Percentiles rank a stretch among this genome's conserved stretches.
phyloP scores from a whole-genome alignment of 2,329 filamentous ascomycete species.

The Colletotrichum karsti region DNA sequence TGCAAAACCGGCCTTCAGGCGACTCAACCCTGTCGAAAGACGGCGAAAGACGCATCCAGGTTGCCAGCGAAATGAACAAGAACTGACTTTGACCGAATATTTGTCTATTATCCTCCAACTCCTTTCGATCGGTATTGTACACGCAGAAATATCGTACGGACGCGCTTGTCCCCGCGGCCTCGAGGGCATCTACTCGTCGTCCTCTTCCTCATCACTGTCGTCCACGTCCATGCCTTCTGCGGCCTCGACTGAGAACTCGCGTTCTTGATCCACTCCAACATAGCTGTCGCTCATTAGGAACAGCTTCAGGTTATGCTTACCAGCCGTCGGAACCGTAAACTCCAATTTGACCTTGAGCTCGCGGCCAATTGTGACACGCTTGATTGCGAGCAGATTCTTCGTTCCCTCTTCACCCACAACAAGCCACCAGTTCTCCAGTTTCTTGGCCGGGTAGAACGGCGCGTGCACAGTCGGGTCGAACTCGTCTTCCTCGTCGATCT shows the following conservation, averaged over 20 bases:
- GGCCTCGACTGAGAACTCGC: conserved; percentile 84
- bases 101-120: conserved; percentile 25
- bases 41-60: conserved; percentile 24
- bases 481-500: conserved; percentile 74
- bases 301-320: conserved; percentile 87
- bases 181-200: conserved; percentile 51
- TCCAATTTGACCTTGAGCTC: conserved; percentile 84
- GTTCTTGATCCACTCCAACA: conserved; percentile 95
- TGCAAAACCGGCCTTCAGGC: conserved; percentile 40
- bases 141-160: conserved; percentile 21
- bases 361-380: conserved; percentile 86
- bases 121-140: conserved; percentile 28
- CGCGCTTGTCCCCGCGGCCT: conserved; percentile 7
- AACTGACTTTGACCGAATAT: conserved; percentile 4
- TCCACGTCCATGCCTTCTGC: conserved; percentile 97
- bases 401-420: conserved; percentile 93
- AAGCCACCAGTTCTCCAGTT: conserved; percentile 99
- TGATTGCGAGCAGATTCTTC: conserved; percentile 89
- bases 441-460: conserved; percentile 90
- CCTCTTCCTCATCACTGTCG: conserved; percentile 83
- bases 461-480: conserved; percentile 89
- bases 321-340: conserved; percentile 85
- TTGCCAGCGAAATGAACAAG: not conserved
- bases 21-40: conserved; percentile 37
- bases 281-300: conserved; percentile 98